These are phyloP conservation scores for Rubia yunnanensis DNA, from an alignment of 257 asterid genomes.

Conservation along the genomic window DNA sequence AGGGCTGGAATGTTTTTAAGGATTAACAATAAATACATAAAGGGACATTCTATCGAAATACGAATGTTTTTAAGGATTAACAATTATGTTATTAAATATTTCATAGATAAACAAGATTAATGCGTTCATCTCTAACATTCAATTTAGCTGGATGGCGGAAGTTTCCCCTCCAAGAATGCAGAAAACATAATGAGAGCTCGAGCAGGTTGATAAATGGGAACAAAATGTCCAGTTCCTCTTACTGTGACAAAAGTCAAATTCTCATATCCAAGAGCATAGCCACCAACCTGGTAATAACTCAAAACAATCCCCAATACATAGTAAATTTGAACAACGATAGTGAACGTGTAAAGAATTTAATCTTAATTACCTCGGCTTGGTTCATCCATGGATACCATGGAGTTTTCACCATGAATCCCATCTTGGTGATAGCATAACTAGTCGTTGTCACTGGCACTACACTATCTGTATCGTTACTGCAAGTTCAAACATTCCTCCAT, in stretches of 20 bases:
- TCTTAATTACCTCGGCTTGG: constrained; percentile 10
- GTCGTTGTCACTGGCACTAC: constrained; percentile 10
- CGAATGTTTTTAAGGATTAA: too few species aligned
- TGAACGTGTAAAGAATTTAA: too few species aligned
- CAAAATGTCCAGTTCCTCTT: constrained; percentile 33
- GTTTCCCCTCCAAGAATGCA: constrained; percentile 14
- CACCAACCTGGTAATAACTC: constrained; percentile 21
- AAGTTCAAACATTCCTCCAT: neutral
- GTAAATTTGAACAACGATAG: neutral
- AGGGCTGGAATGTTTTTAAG: too few species aligned
- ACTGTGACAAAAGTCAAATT: constrained; percentile 31
- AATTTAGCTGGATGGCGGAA: constrained; percentile 1
- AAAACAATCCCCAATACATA: neutral
- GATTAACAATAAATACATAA: too few species aligned
- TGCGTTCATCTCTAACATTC: neutral
- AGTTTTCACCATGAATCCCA: neutral
- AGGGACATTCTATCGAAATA: too few species aligned
- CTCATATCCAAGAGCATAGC: constrained; percentile 28
- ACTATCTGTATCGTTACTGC: constrained; percentile 15
- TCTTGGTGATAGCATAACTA: constrained; percentile 2
- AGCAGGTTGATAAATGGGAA: constrained; percentile 28
- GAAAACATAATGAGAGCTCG: constrained; percentile 28
- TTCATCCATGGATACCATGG: constrained; percentile 14
- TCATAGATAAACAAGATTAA: neutral
- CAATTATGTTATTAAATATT: too few species aligned